These are phyloP conservation scores for Pseudogymnoascus sp. DNA, from an alignment of 2,329 filamentous ascomycete genomes.

Conservation along the genomic window DNA sequence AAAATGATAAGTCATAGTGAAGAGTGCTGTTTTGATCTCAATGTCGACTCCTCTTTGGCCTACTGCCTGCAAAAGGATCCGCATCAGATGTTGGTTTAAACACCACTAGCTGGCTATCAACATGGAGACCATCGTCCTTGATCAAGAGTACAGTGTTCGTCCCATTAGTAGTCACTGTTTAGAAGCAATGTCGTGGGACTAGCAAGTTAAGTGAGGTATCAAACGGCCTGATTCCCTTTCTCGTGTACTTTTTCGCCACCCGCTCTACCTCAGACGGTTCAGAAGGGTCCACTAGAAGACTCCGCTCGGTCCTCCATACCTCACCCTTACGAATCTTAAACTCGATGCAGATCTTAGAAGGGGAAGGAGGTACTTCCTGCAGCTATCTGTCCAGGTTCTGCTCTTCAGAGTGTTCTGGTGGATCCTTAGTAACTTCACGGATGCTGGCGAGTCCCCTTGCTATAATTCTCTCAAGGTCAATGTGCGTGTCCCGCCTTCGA, in stretches of 20 bases:
- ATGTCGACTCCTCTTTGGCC: not conserved
- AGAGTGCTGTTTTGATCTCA: not conserved
- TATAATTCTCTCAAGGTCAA: not conserved
- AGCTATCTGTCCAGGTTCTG: not conserved
- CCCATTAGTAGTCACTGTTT: not conserved
- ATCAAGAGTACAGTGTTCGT: not conserved
- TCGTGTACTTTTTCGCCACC: not conserved
- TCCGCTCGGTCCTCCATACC: not conserved
- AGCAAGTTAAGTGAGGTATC: not conserved
- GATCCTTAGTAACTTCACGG: not conserved
- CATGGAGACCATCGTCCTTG: not conserved
- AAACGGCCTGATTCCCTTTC: not conserved
- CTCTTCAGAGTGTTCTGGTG: not conserved
- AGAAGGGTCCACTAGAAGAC: not conserved
- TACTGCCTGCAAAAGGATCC: not conserved
- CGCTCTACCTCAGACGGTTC: not conserved
- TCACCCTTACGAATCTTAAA: not conserved
- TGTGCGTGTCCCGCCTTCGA: not conserved
- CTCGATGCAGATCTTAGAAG: not conserved
- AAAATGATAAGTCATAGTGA: not conserved
- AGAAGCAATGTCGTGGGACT: not conserved
- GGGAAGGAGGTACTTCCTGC: not conserved
- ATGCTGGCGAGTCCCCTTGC: not conserved
- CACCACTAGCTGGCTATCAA: not conserved
- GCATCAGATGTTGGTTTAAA: not conserved